Base-by-base conservation (phyloP, 179 eudicot genomes). In the Sideroxylon spinosum region DNA sequence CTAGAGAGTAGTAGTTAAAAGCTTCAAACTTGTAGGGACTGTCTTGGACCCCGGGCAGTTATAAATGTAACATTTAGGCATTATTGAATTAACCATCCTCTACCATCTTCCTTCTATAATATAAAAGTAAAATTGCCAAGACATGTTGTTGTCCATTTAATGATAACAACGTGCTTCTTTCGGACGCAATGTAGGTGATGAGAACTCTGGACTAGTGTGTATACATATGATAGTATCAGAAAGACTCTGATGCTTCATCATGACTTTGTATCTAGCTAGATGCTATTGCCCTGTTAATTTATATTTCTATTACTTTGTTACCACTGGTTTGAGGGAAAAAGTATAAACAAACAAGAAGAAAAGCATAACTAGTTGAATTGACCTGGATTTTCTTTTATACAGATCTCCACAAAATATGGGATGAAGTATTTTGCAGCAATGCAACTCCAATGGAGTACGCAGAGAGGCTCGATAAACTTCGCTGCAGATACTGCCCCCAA, bases 401-500 rank as follows among this genome's bases (percentile, higher is more conserved):
- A 95, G 98, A 89, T 73, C 86, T 95, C 72, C 68, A 48, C 78
- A 87, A 76, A 85, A 81, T 85, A 73, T 95, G 99, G 99, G 82
- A 93, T 59, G 90, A 90, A 60, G 86, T 86, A 68, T 91, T 95
- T 81, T 89, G 88, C 62, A 74, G 88, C 83, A 83, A 85, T 75
- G 89, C 87, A 59, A 78, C 90, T 57, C 86, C 94, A 17, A 82
- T 87, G 20, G 91, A 90, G 65, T 82, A 81, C 57, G 78, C 80
- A 2, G 94, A 88, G 82, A 79, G 78, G 61, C 90, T 93, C 53
- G 79, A 82, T 26, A 78, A 86, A 68, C 81, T 95, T 71, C 89
- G 81, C 11, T 75, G 90, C 46, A 87, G 74, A 85, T 95, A 91
- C 73, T 84, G 90, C 70, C 82, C 76, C 55, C 75, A 79, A 62